Base-by-base conservation (phyloP, 192 early-diverging fungal species). In the Entomortierella lignicola region DNA sequence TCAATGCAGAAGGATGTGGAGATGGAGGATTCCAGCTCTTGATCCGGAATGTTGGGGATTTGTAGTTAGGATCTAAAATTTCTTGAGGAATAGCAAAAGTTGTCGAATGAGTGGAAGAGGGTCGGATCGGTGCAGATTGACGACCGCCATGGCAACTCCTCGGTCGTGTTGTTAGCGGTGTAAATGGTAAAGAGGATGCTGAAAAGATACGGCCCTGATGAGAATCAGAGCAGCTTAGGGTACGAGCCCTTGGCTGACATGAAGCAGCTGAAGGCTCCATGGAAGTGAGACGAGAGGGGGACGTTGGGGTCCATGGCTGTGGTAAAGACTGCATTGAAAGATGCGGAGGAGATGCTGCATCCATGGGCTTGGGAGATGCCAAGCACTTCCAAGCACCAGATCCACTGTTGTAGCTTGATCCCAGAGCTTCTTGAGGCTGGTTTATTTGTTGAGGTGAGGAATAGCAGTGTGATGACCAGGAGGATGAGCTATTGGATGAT, bases 1-100 rank as follows among this genome's bases (percentile, higher is more conserved):
- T 18, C 1, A 52, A 12, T 10, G 55, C 18, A 0, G 34, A 26
- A 18, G 43, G n/a, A 26, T 63, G 23, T 0, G 57, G 11, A 26
- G 75, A 27, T 4, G 67, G 56, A 0, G 75, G 75, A 23, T 44
- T 70, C 75, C 75, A 79, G 58, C 68, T 79, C 57, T 79, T 79
- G 67, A 79, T 79, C 7, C 67, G 31, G 20, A 79, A 79, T 6
- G 75, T 60, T 0, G 75, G 75, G 4, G 75, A 70, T 21, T 55
- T 55, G 31, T 79, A 79, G 18, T 34, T 69, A 0, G 75, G 75
- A 29, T 79, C 75, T 63, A 79, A 23, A 17, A 79, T 79, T 57
- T 79, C 75, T 52, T 70, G 75, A n/a, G 75, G 75, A 25, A 79
- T 79, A 30, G 50, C 55, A 21, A 79, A 61, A 0, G 61, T 63